Evolutionary conservation across 805 yeast genomes (phyloP).

Genomic region (Suhomyces sp.): DNA sequence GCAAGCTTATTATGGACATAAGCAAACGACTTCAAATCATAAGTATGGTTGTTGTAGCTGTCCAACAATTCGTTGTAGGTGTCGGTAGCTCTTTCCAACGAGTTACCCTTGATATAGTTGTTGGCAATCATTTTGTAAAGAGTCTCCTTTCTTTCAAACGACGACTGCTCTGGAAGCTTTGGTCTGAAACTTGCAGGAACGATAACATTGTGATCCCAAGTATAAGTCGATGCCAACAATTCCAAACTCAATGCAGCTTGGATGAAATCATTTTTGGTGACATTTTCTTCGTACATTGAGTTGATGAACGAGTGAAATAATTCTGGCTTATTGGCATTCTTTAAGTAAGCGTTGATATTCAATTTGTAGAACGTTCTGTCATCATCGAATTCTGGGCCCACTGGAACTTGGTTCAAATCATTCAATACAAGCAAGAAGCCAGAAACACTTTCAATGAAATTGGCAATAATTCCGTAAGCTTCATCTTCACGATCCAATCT

Average conservation of each 20-base stretch:
- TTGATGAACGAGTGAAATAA: slow-evolving; percentile 75
- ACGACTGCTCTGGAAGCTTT: slow-evolving; percentile 72
- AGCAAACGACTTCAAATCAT: slow-evolving; percentile 73
- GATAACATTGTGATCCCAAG: slow-evolving; percentile 62
- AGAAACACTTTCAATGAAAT: slow-evolving; percentile 51
- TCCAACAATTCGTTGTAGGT: slow-evolving; percentile 73
- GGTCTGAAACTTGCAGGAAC: slow-evolving; percentile 63
- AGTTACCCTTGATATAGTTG: slow-evolving; percentile 66
- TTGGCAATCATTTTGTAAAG: slow-evolving; percentile 67
- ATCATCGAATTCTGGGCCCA: slow-evolving; percentile 79
- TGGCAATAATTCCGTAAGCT: slow-evolving; percentile 49
- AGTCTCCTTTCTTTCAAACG: slow-evolving; percentile 77
- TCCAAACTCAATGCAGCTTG: slow-evolving; percentile 85
- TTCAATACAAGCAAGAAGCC: slow-evolving; percentile 63
- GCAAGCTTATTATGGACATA: slow-evolving; percentile 67
- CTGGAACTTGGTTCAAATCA: slow-evolving; percentile 72
- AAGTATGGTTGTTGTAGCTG: slow-evolving; percentile 68
- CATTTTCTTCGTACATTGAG: slow-evolving; percentile 65
- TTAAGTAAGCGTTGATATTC: slow-evolving; percentile 70
- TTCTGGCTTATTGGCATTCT: slow-evolving; percentile 77
- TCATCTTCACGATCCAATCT: slow-evolving; percentile 63
- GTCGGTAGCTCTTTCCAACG: slow-evolving; percentile 76
- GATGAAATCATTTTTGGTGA: slow-evolving; percentile 58
- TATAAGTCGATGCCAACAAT: slow-evolving; percentile 69
- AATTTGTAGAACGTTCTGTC: slow-evolving; percentile 79